Evolutionary conservation across 192 early-diverging fungal genomes (phyloP), one percentile per base, ranked within the genome.

Genomic region (Linnemannia exigua): DNA sequence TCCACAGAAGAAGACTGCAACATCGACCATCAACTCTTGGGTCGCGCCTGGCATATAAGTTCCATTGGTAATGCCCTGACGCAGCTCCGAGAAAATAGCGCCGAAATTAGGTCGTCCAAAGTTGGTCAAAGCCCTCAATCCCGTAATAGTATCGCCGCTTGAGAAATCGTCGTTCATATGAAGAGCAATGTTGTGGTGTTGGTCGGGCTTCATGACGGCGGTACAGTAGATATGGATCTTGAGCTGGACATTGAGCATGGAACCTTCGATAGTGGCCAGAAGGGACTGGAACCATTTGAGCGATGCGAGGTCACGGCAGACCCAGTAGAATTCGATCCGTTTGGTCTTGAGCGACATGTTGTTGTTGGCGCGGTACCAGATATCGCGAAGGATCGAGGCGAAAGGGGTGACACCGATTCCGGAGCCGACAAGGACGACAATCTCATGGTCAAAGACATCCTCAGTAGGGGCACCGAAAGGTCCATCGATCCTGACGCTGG

Each of bases 1-100:
- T 11, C 96, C 96, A 80, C 96, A 97, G 88, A 94, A 96, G 88
- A 96, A 96, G 44, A 97, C 95, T 22, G 95, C 96, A 14, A 97
- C 92, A 51, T 94, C 91, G 0, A 90, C 81, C 2, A 85, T 74
- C 1, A 92, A 81, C 68, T 90, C 89, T 54, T 88, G 87, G 46
- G 80, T 89, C 16, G 89, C 89, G 25, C 82, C 86, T 8, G 88
- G 88, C 76, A 89, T 81, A 52, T 89, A 89, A 5, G 75, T 85
- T 2, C 88, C 88, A 58, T 69, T 70, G 11, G 54, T 76, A 50
- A 89, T 89, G 0, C 81, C 81, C 70, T 78, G 66, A 35, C 79
- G 69, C 66, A 93, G 87, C 52, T 93, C 88, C 35, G 88, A 77
- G 74, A 97, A 94, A 61, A 96, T 92, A 52, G 87, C 84, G 63